Conservation (phyloP, 768 basidiomycete genomes). For the Cubamyces sp. region DNA sequence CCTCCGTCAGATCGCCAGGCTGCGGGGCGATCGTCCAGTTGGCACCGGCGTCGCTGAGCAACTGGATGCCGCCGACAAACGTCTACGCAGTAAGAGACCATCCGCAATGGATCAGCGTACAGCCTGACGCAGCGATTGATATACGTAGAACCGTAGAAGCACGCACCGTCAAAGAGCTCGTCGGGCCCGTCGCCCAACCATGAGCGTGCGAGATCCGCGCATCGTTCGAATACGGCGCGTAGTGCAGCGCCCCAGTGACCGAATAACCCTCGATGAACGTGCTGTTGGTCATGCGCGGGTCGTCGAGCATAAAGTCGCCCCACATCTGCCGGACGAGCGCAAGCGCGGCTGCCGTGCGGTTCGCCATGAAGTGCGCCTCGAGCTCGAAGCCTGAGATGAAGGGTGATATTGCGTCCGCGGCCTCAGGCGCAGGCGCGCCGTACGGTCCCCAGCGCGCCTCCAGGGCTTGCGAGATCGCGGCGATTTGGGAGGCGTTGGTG, state of each 20-base stretch:
- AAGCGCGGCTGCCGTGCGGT: conserved; percentile 20
- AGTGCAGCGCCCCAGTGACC: conserved; percentile 20
- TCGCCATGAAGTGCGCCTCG: conserved; percentile 24
- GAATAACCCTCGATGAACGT: conserved; percentile 28
- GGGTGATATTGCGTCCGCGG: conserved; percentile 24
- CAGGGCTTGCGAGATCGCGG: conserved; percentile 15
- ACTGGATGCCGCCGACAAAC: conserved; percentile 21
- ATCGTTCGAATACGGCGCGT: conserved; percentile 24
- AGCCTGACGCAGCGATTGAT: neutral
- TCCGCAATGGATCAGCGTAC: neutral
- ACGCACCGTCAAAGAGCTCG: conserved; percentile 23
- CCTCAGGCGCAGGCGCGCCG: conserved; percentile 26
- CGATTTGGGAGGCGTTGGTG: conserved; percentile 8
- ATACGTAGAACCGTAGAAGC: no score
- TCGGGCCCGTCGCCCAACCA: conserved; percentile 25
- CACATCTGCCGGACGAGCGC: conserved; percentile 23
- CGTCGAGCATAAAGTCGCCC: conserved; percentile 28
- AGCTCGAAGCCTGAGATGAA: conserved; percentile 27
- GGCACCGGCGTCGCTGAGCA: conserved; percentile 20
- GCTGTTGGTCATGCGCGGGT: conserved; percentile 28
- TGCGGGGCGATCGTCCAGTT: conserved; percentile 23
- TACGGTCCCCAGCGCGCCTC: conserved; percentile 21
- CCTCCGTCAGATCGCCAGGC: conserved; percentile 14
- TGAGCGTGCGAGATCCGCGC: conserved; percentile 26
- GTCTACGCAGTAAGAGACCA: neutral